Percentiles rank a stretch among this genome's conserved stretches.
phyloP scores from a whole-genome alignment of 371 early-diverging fungal species.

The Amoeboaphelidium protococcarum region DNA sequence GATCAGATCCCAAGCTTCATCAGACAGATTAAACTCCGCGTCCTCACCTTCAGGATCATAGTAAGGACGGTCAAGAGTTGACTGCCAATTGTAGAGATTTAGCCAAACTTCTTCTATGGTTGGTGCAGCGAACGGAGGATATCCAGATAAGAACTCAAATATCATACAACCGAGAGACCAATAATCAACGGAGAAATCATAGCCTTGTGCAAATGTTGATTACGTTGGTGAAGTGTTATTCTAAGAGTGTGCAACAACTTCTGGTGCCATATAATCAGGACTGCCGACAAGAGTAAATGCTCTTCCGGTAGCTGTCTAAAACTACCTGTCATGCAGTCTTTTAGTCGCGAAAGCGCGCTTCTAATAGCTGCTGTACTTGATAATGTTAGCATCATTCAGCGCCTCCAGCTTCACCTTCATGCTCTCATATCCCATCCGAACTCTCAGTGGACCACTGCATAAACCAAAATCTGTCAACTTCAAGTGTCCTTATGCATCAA shows the following conservation, averaged over 20 bases:
- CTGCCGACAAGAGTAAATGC: slow-evolving; percentile 31
- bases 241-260: slow-evolving; percentile 23
- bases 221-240: slow-evolving; percentile 9
- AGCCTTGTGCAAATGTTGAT: slow-evolving; percentile 14
- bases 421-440: slow-evolving; percentile 22
- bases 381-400: slow-evolving; percentile 18
- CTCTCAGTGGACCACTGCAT: slow-evolving; percentile 37
- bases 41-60: slow-evolving; percentile 43
- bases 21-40: slow-evolving; percentile 35
- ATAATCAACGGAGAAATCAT: slow-evolving; percentile 50
- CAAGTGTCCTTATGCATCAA: slow-evolving; percentile 35
- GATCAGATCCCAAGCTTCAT: slow-evolving; percentile 43
- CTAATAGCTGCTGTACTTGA: slow-evolving; percentile 17
- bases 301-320: neutral
- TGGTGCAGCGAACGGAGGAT: slow-evolving; percentile 48
- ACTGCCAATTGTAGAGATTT: slow-evolving; percentile 48
- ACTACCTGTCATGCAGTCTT: slow-evolving; percentile 17
- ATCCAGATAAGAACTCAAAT: slow-evolving; percentile 50
- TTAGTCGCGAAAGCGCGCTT: slow-evolving; percentile 9
- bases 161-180: slow-evolving; percentile 76
- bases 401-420: slow-evolving; percentile 27
- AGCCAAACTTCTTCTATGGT: slow-evolving; percentile 47
- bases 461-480: slow-evolving; percentile 80
- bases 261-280: slow-evolving; percentile 58
- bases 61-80: slow-evolving; percentile 34